Evolutionary conservation across 441 rosid genomes (phyloP).

Genomic region (Jatropha podagrica): DNA sequence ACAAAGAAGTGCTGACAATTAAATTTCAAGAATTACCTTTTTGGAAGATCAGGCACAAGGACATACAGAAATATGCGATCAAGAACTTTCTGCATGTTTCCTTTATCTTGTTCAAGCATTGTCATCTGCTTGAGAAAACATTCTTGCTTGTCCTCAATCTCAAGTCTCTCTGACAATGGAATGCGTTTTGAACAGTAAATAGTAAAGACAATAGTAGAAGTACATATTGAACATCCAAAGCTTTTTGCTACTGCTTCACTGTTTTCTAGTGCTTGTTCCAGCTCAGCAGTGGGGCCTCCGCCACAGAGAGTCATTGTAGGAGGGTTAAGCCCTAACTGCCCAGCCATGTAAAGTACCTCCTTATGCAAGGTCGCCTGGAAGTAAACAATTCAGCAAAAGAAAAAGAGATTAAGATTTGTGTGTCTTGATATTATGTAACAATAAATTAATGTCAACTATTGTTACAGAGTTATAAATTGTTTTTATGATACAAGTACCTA

Average conservation of each 20-base stretch:
- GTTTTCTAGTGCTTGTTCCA: slow-evolving; percentile 78
- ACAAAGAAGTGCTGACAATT: neutral
- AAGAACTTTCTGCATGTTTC: slow-evolving; percentile 30
- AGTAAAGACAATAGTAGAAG: slow-evolving; percentile 61
- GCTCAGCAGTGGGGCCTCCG: slow-evolving; percentile 68
- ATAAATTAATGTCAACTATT: neutral
- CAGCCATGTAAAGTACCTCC: slow-evolving; percentile 90
- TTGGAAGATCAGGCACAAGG: slow-evolving; percentile 84
- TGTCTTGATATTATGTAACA: neutral
- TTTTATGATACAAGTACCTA: no score
- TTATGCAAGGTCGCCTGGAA: slow-evolving; percentile 86
- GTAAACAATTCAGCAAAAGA: slow-evolving; percentile 3
- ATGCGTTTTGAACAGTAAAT: slow-evolving; percentile 68
- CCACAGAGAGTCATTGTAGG: slow-evolving; percentile 69
- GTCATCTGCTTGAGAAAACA: slow-evolving; percentile 48
- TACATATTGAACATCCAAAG: slow-evolving; percentile 68
- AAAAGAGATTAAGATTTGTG: neutral
- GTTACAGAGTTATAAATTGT: no score
- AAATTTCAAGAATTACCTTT: slow-evolving; percentile 49
- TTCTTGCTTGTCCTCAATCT: slow-evolving; percentile 60
- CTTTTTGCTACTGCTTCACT: slow-evolving; percentile 89
- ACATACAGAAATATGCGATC: slow-evolving; percentile 67
- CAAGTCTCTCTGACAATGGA: slow-evolving; percentile 52
- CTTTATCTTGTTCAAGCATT: slow-evolving; percentile 32
- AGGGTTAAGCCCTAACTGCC: slow-evolving; percentile 94